Evolutionary conservation across 176 grass and related monocot species (phyloP).

Genomic region (Rhynchospora breviuscula): DNA sequence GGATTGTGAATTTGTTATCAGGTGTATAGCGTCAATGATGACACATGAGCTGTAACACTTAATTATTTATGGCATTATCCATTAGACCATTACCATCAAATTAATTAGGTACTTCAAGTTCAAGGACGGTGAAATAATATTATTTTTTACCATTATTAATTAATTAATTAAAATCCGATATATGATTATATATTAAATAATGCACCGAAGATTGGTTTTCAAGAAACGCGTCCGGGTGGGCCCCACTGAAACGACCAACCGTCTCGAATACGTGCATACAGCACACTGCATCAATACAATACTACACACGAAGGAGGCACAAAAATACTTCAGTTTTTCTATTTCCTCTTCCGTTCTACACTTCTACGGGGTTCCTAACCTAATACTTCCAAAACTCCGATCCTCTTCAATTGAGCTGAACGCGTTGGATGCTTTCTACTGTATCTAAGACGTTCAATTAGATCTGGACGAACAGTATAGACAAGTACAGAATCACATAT

Average conservation of each 20-base stretch:
- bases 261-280: constrained; percentile 8
- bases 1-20: no score
- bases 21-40: no score
- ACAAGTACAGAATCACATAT: background rate
- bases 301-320: no score
- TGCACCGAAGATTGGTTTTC: constrained; percentile 1
- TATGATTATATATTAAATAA: background rate
- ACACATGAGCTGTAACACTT: no score
- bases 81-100: no score
- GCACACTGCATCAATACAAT: background rate
- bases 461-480: background rate
- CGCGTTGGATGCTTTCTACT: background rate
- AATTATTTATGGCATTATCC: no score
- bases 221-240: background rate
- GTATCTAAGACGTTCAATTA: background rate
- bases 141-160: no score
- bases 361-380: background rate
- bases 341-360: background rate
- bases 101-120: no score
- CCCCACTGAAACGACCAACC: constrained; percentile 11
- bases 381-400: background rate
- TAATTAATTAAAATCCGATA: background rate
- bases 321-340: background rate
- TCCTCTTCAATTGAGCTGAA: background rate
- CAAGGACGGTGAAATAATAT: background rate